Evolutionary conservation across 768 basidiomycete species (phyloP).

Genomic region (Hypsizygus marmoreus): DNA sequence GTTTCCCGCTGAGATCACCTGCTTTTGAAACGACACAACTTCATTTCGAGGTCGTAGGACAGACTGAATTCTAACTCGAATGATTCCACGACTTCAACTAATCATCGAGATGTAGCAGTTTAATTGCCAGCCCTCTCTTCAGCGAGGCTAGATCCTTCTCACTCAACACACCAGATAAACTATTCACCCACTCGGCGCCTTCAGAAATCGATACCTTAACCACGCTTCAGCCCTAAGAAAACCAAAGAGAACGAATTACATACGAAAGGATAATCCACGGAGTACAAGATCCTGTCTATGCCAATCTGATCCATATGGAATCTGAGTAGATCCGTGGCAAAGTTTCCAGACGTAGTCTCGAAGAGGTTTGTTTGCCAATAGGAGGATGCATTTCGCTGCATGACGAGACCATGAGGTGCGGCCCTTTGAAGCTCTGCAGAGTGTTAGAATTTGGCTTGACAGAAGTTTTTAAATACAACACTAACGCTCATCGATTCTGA

Average conservation of each 20-base stretch:
- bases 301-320: conserved; percentile 44
- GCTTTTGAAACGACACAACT: too few species aligned
- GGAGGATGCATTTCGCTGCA: conserved; percentile 37
- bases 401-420: conserved; percentile 32
- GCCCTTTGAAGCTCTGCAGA: conserved; percentile 32
- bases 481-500: conserved; percentile 41
- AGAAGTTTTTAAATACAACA: not conserved
- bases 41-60: too few species aligned
- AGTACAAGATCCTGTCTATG: conserved; percentile 41
- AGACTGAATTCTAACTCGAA: too few species aligned
- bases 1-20: too few species aligned
- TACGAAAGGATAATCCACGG: conserved; percentile 40
- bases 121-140: conserved; percentile 28
- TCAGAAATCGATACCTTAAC: conserved; percentile 20
- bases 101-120: conserved; percentile 30
- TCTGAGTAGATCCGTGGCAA: conserved; percentile 37
- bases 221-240: not conserved
- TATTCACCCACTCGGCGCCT: conserved; percentile 26
- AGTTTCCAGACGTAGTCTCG: conserved; percentile 44
- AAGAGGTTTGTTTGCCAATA: conserved; percentile 42
- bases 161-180: conserved; percentile 20
- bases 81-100: too few species aligned
- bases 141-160: conserved; percentile 23
- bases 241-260: conserved; percentile 2
- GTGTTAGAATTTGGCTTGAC: not conserved